phyloP scores from a whole-genome alignment of 306 rosid genomes.

The Urtica urens region DNA sequence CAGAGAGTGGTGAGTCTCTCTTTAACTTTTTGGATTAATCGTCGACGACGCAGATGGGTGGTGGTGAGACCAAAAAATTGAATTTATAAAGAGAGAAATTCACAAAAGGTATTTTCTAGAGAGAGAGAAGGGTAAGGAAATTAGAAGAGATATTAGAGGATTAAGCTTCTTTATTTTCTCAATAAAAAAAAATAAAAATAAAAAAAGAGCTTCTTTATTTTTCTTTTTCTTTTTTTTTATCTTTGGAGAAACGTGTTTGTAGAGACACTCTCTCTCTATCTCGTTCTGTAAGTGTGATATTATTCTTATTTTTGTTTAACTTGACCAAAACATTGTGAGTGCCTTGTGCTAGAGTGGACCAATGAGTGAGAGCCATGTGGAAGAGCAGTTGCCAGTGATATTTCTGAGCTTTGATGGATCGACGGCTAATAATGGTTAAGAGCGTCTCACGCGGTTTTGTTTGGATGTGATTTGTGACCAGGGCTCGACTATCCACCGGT shows the following conservation, averaged over 20 bases:
- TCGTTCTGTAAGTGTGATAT: not conserved
- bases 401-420: not conserved
- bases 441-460: not conserved
- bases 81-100: slow-evolving; percentile 16
- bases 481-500: not conserved
- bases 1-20: not conserved
- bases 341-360: not conserved
- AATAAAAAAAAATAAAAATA: too few relatives aligned
- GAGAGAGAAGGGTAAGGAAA: slow-evolving; percentile 8
- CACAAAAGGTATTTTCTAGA: slow-evolving; percentile 3
- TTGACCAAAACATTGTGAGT: not conserved
- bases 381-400: not conserved
- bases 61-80: not conserved
- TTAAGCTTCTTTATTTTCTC: too few relatives aligned
- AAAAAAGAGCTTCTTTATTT: too few relatives aligned
- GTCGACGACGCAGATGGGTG: slow-evolving; percentile 10
- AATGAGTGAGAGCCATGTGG: slow-evolving; percentile 2
- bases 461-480: not conserved
- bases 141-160: slow-evolving; percentile 13
- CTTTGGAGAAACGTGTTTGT: slow-evolving; percentile 33
- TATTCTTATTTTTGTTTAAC: too few relatives aligned
- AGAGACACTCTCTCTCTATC: slow-evolving; percentile 10
- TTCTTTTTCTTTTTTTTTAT: slow-evolving; percentile 5
- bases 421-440: not conserved
- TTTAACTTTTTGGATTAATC: slow-evolving; percentile 19